Evolutionary conservation across 2,329 filamentous ascomycete species (phyloP).

Genomic region (Cadophora gregata): DNA sequence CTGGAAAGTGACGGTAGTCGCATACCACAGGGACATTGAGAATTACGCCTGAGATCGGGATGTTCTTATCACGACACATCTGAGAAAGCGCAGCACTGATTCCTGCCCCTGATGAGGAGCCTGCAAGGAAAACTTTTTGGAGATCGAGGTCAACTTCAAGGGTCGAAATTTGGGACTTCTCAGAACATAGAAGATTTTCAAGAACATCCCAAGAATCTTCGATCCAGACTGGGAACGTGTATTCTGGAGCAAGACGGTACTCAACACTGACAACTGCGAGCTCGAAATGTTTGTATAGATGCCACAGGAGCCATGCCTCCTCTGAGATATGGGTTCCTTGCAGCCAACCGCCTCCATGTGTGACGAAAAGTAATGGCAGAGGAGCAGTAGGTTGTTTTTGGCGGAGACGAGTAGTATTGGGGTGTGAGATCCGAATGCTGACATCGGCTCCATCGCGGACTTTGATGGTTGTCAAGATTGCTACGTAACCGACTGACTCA

Average conservation of each 20-base stretch:
- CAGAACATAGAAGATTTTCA: not conserved
- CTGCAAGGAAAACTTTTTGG: not conserved
- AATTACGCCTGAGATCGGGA: not conserved
- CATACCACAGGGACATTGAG: conserved; percentile 11
- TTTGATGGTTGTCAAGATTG: not conserved
- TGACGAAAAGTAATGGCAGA: not conserved
- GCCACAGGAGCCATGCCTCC: conserved; percentile 5
- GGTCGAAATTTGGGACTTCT: not conserved
- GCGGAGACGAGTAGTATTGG: not conserved
- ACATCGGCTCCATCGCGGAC: conserved; percentile 1
- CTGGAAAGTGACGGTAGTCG: conserved; percentile 10
- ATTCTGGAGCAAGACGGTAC: conserved; percentile 16
- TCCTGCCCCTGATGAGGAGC: conserved; percentile 1
- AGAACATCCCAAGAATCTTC: conserved; percentile 10
- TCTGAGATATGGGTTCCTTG: conserved; percentile 5
- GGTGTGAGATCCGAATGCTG: not conserved
- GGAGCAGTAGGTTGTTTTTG: not conserved
- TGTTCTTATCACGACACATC: not conserved
- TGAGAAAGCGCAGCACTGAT: conserved; percentile 3
- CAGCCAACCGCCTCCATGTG: conserved; percentile 3
- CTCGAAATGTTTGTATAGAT: conserved; percentile 2
- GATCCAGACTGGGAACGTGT: conserved; percentile 10
- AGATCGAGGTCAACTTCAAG: not conserved
- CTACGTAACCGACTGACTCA: not conserved
- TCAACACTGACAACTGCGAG: conserved; percentile 3